A percentile compares a stretch with the other conserved stretches of the same genome.
Evolutionary conservation across 148 eudicot genomes (phyloP).

Genomic region (Diospyros lotus): DNA sequence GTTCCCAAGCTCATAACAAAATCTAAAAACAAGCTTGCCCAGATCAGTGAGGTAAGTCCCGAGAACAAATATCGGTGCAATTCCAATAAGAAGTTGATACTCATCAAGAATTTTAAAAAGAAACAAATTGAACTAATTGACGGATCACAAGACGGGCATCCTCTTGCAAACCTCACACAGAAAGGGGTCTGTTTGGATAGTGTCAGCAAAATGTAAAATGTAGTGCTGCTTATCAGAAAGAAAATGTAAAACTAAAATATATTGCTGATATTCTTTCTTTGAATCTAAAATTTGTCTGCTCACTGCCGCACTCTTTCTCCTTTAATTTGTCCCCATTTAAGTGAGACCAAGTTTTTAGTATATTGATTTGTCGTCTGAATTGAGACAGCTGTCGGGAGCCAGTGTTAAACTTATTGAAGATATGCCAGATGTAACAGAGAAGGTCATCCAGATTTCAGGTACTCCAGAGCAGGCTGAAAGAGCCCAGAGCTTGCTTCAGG

Average conservation of each 20-base stretch:
- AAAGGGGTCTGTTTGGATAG: too few relatives aligned
- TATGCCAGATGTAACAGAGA: constrained; percentile 58
- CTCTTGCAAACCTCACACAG: too few relatives aligned
- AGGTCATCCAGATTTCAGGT: constrained; percentile 78
- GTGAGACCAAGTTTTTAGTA: background rate
- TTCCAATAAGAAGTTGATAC: background rate
- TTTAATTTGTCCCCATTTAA: background rate
- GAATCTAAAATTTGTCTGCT: background rate
- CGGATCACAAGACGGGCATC: too few relatives aligned
- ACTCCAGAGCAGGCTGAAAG: constrained; percentile 95
- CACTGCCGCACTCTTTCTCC: constrained; percentile 4
- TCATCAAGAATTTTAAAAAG: background rate
- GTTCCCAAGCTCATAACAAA: constrained; percentile 71
- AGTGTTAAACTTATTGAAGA: constrained; percentile 78
- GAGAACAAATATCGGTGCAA: background rate
- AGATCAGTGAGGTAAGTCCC: constrained; percentile 81
- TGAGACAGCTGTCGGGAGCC: constrained; percentile 88
- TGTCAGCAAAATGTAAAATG: too few relatives aligned
- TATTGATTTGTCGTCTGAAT: background rate
- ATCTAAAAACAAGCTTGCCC: constrained; percentile 77
- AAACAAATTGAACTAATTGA: too few relatives aligned
- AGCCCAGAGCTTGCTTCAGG: constrained; percentile 98
- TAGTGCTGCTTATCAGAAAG: background rate
- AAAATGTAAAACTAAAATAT: background rate
- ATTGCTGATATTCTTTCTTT: background rate